Percentiles rank a stretch among this genome's conserved stretches.
Conservation (phyloP, 345 rosid species). For the Populus tremula region DNA sequence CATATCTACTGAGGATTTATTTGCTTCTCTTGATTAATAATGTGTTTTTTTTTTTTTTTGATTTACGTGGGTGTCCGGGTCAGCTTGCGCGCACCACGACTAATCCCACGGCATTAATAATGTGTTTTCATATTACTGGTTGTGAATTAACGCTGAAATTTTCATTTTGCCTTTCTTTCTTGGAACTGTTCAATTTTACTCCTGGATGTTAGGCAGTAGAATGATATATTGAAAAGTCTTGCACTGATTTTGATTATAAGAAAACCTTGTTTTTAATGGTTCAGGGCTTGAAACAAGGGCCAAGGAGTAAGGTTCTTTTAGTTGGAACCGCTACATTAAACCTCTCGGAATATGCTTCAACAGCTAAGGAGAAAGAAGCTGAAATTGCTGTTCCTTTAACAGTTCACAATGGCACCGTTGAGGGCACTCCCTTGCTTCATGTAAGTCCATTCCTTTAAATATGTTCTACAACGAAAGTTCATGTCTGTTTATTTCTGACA, state of each 20-base stretch:
- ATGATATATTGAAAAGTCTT: not conserved
- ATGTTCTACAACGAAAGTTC: not conserved
- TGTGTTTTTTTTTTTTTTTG: too few species aligned
- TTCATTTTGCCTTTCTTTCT: too few species aligned
- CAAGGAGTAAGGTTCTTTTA: constrained; percentile 44
- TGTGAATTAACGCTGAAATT: too few species aligned
- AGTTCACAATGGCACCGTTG: constrained; percentile 31
- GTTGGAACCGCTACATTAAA: constrained; percentile 58
- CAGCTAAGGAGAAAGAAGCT: constrained; percentile 44
- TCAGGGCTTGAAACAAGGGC: constrained; percentile 49
- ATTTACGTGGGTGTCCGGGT: too few species aligned
- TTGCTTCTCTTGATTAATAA: too few species aligned
- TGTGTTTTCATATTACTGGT: too few species aligned
- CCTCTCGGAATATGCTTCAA: constrained; percentile 63
- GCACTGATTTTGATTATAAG: not conserved
- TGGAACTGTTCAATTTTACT: too few species aligned
- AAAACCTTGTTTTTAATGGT: not conserved
- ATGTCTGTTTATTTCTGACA: constrained; percentile 19
- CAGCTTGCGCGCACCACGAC: too few species aligned
- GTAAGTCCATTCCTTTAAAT: constrained; percentile 12
- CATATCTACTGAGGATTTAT: too few species aligned
- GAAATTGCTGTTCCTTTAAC: constrained; percentile 54
- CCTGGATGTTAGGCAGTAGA: not conserved
- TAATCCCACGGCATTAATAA: too few species aligned
- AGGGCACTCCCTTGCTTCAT: constrained; percentile 45